Evolutionary conservation across 1,284 basidiomycete genomes (phyloP), one percentile per base, ranked within the genome.

Genomic region (Pseudozyma pruni): DNA sequence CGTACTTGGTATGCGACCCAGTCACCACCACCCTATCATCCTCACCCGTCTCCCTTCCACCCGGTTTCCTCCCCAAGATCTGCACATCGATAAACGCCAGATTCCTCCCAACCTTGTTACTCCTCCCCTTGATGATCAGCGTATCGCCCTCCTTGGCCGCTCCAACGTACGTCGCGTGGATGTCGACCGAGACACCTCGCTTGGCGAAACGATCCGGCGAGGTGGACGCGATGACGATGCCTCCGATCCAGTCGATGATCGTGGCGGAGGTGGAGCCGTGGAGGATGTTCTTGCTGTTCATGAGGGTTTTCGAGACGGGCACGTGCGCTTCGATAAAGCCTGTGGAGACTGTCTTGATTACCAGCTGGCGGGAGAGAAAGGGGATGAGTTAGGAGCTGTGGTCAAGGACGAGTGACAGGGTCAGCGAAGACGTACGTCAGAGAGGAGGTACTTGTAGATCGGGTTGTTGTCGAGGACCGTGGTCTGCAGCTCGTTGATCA

Each of bases 231-330:
- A 76, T 66, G 45, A 74, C 63, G 38, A 76, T 50, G 38, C 71
- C 71, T 25, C 71, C 74, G 35, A 74, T 58, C 70, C 71, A 73
- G 38, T 76, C 74, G 31, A 76, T 49, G 31, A 76, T 68, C 11
- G 74, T 76, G 4, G 74, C 74, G 1, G 74, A 69, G 0, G 72
- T 70, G 8, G 71, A 73, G 8, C 74, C 74, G 54, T 76, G 74
- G 5, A 76, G 56, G 55, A 68, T 74, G 35, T 58, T 54, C 41
- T 72, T 60, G 42, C 40, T 47, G 72, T 76, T 76, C 58, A 73
- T 59, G 8, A 70, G 63, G 5, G 55, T 66, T n/a, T 31, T 19
- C 0, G 53, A 46, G 19, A 73, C 55, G n/a, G 63, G 67, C 0
- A 76, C 54, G 35, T 62, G 46, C 17, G 74, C 74, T 48, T 58